Evolutionary conservation across 2,329 filamentous ascomycete genomes (phyloP).

Genomic region (Ophiostoma populinum): DNA sequence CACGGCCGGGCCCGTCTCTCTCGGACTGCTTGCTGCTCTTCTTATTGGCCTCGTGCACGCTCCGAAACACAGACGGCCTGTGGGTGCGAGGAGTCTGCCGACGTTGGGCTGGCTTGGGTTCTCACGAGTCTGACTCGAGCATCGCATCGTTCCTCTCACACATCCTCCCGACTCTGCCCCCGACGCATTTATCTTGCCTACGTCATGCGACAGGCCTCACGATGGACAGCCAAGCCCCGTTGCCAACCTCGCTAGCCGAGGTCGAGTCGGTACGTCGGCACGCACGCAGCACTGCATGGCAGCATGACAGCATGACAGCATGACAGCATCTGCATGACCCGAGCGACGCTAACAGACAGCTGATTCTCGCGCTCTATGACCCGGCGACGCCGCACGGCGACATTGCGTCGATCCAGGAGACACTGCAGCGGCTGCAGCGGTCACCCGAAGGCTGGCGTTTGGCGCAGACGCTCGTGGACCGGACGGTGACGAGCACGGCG

Average conservation of each 20-base stretch:
- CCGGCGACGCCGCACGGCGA: slow-evolving; percentile 27
- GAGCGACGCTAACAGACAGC: slow-evolving; percentile 10
- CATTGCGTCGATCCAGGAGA: slow-evolving; percentile 44
- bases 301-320: too few species aligned
- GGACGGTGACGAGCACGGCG: slow-evolving; percentile 24
- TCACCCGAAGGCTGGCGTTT: slow-evolving; percentile 73
- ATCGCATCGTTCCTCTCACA: neutral
- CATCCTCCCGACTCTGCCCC: too few species aligned
- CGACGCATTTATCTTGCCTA: neutral
- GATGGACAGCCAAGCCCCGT: slow-evolving; percentile 10
- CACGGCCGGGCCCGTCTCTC: too few species aligned
- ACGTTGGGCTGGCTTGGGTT: too few species aligned
- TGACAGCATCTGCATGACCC: neutral
- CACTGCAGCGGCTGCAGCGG: slow-evolving; percentile 62
- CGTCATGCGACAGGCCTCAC: slow-evolving; percentile 5
- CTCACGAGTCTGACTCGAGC: too few species aligned
- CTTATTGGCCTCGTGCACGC: too few species aligned
- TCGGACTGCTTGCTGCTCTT: too few species aligned
- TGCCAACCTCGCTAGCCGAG: slow-evolving; percentile 19
- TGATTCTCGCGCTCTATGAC: slow-evolving; percentile 36
- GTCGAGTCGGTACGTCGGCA: slow-evolving; percentile 17
- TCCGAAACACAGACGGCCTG: too few species aligned
- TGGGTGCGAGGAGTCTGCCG: too few species aligned
- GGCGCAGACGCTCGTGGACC: slow-evolving; percentile 51
- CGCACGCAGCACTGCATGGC: neutral